Base-by-base conservation (phyloP, 441 rosid species). In the Pelargonium citronellum region DNA sequence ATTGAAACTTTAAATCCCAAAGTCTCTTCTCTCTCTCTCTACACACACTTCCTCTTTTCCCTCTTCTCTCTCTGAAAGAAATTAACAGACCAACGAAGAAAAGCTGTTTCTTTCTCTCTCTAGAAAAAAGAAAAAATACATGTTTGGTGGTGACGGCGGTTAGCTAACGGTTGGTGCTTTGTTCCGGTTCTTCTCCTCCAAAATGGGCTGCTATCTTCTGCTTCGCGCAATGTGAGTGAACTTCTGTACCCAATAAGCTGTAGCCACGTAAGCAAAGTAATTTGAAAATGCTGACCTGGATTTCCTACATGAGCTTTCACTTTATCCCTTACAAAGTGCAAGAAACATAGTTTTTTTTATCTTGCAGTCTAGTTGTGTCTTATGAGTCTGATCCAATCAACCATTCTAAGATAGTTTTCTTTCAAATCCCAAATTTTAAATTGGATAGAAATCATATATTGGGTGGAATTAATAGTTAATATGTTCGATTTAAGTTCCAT, bases 81-180 rank as follows among this genome's bases (percentile, higher is more conserved):
- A 58, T 12, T 7, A 58, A 58, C 63, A 27, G 63, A 58, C 63
- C 30, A 58, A 7, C 63, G 63, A 58, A 19, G 63, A 19, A 58
- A 7, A 19, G 13, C 13, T 20, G 63, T 20, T 58, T 16, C 60
- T 53, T 20, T 58, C 63, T 17, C 62, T 58, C 41, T 37, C 41
- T 37, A 37, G 3, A 53, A 10, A 16, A 57, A 57, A 7, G 20
- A 20, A 51, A 17, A 19, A 57, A 57, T 57, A 7, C 9, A 19
- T 9, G 62, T 7, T 58, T 58, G 63, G 12, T 58, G 63, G 12
- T 58, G 63, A 58, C 63, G 63, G 63, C 30, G 63, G 63, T 58
- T 58, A 58, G 13, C 63, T 19, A 58, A 58, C 63, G 63, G 63
- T 58, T 58, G 10, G 30, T 17, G 62, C 62, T 55, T 55, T 37